These are phyloP conservation scores for Mycena venus DNA, from an alignment of 768 basidiomycete species.

Conservation along the genomic window DNA sequence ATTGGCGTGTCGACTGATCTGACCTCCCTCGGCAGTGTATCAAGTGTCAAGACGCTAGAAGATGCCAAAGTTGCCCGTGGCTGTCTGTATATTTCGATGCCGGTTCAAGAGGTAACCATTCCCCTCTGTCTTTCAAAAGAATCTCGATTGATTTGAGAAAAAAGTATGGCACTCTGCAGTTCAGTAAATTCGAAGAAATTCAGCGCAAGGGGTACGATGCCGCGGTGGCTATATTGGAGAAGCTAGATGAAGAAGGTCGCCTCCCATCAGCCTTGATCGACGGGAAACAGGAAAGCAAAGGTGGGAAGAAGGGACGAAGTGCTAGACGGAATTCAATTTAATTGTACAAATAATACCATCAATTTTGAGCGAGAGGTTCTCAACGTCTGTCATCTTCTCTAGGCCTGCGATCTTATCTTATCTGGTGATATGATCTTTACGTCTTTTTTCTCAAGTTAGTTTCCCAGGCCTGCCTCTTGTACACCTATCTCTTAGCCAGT, in stretches of 20 bases:
- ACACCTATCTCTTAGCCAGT: too few species aligned
- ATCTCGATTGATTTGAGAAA: not conserved
- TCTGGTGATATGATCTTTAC: too few species aligned
- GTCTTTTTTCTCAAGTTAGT: too few species aligned
- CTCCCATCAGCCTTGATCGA: constrained; percentile 84
- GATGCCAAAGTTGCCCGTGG: constrained; percentile 93
- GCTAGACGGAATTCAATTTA: constrained; percentile 82
- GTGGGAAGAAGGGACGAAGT: constrained; percentile 79
- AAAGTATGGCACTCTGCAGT: constrained; percentile 90
- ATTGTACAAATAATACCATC: too few species aligned
- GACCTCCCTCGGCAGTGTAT: constrained; percentile 72
- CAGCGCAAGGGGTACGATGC: constrained; percentile 84
- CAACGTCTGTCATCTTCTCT: too few species aligned
- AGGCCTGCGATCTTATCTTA: too few species aligned
- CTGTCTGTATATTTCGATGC: constrained; percentile 94
- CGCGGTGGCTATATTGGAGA: constrained; percentile 76
- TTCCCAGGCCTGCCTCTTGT: too few species aligned
- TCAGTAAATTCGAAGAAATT: constrained; percentile 91
- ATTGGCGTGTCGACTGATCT: not conserved
- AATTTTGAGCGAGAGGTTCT: too few species aligned
- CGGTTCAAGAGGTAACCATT: constrained; percentile 84
- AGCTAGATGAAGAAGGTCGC: constrained; percentile 86
- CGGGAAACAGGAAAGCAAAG: constrained; percentile 60
- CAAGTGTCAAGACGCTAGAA: constrained; percentile 94
- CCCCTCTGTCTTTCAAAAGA: not conserved